A percentile compares a stretch with the other conserved stretches of the same genome.
Conservation (phyloP, 768 basidiomycete species). For the Termitomyces sp. region DNA sequence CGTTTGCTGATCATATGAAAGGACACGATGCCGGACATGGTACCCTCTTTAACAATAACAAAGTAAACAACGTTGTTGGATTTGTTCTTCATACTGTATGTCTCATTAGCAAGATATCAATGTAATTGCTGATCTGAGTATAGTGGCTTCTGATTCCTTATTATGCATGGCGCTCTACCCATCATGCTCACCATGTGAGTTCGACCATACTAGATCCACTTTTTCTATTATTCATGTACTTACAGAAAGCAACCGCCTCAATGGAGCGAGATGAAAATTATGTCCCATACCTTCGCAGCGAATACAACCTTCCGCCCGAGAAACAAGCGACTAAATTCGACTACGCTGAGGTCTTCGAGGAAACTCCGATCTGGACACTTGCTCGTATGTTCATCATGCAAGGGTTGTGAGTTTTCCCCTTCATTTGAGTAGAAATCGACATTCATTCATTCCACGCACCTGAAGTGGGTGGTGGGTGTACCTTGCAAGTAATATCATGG, state of each 20-base stretch:
- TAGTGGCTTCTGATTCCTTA: slow-evolving; percentile 51
- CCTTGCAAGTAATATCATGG: slow-evolving; percentile 38
- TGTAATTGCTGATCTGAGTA: slow-evolving; percentile 12
- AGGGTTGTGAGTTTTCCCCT: slow-evolving; percentile 25
- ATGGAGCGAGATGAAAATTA: slow-evolving; percentile 79
- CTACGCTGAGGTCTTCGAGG: slow-evolving; percentile 47
- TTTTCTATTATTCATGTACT: not conserved
- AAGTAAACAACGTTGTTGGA: slow-evolving; percentile 40
- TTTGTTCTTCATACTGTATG: slow-evolving; percentile 41
- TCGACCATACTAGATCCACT: not conserved
- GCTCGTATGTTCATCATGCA: slow-evolving; percentile 45
- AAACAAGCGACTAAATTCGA: slow-evolving; percentile 31
- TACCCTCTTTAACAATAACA: slow-evolving; percentile 31
- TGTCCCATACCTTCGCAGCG: slow-evolving; percentile 44
- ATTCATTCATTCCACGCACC: not conserved
- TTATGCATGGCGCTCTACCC: slow-evolving; percentile 64
- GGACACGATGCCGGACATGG: slow-evolving; percentile 44
- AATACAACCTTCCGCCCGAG: slow-evolving; percentile 36
- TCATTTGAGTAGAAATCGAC: not conserved
- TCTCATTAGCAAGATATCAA: slow-evolving; percentile 1
- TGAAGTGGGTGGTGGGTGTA: slow-evolving; percentile 26
- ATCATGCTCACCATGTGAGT: slow-evolving; percentile 63
- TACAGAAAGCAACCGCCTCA: slow-evolving; percentile 60
- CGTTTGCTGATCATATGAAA: slow-evolving; percentile 12
- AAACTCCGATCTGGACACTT: slow-evolving; percentile 43